A percentile compares a stretch with the other conserved stretches of the same genome.
phyloP scores from a whole-genome alignment of 139 green algal species.

The Tetradesmus lagerheimii region DNA sequence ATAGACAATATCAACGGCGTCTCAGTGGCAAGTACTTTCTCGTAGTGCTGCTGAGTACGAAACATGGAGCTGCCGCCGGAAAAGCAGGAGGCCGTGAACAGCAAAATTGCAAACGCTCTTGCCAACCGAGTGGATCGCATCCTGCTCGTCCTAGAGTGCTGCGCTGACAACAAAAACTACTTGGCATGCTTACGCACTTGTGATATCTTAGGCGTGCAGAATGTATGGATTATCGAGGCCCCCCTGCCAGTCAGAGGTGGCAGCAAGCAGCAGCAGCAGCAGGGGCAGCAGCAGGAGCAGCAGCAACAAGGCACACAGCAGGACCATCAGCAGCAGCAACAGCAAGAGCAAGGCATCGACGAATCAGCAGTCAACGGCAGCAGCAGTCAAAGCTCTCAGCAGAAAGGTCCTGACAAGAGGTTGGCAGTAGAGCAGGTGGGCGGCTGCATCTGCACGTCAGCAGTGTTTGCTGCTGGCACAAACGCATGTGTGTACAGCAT shows the following conservation, averaged over 20 bases:
- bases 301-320: constrained; percentile 10
- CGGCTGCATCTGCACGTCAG: too few relatives aligned
- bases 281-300: constrained; percentile 25
- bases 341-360: background rate
- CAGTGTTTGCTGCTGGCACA: too few relatives aligned
- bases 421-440: constrained; percentile 24
- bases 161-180: constrained; percentile 63
- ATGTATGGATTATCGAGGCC: constrained; percentile 58
- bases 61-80: constrained; percentile 1
- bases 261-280: constrained; percentile 28
- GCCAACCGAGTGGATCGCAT: constrained; percentile 54
- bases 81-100: background rate
- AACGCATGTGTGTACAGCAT: too few relatives aligned
- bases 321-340: background rate
- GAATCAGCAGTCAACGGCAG: background rate
- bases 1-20: too few relatives aligned
- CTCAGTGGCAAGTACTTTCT: too few relatives aligned
- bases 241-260: constrained; percentile 32
- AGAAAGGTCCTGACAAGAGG: constrained; percentile 1
- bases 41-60: background rate
- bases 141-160: constrained; percentile 61
- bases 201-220: constrained; percentile 58
- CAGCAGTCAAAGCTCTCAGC: background rate
- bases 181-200: constrained; percentile 54
- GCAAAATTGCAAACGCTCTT: constrained; percentile 13